A percentile compares a stretch with the other conserved stretches of the same genome.
Evolutionary conservation across 129 eudicot genomes (phyloP).

Genomic region (Lactuca sativa): DNA sequence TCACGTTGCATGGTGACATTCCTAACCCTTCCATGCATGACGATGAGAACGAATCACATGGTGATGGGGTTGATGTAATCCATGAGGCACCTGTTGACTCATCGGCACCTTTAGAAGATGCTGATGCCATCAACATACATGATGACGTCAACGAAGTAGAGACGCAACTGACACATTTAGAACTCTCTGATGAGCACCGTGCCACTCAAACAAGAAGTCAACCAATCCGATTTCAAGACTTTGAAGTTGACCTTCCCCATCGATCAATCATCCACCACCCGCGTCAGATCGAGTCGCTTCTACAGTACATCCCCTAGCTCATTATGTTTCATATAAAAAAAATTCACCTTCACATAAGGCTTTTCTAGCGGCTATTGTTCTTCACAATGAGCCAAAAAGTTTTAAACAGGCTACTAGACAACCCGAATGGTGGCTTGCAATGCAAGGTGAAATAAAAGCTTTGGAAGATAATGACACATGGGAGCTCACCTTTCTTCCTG

Average conservation of each 20-base stretch:
- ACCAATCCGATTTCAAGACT: neutral
- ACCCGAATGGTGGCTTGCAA: too few species aligned
- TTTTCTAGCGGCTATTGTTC: too few species aligned
- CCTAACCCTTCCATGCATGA: too few species aligned
- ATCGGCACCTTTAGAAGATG: neutral
- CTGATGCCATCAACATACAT: neutral
- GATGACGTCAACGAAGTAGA: neutral
- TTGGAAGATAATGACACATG: neutral
- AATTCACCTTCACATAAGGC: too few species aligned
- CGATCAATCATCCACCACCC: neutral
- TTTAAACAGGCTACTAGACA: neutral
- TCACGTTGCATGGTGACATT: too few species aligned
- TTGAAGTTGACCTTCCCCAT: neutral
- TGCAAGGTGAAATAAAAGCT: neutral
- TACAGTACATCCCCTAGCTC: neutral
- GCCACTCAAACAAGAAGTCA: neutral
- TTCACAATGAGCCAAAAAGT: neutral
- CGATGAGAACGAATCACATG: too few species aligned
- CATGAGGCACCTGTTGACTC: too few species aligned
- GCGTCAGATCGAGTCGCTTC: neutral
- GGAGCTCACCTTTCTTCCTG: neutral
- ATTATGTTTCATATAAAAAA: slow-evolving; percentile 3
- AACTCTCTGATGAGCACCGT: too few species aligned
- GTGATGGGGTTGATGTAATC: too few species aligned
- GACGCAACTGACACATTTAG: neutral